Percentiles rank a stretch among this genome's conserved stretches.
phyloP scores from a whole-genome alignment of 148 eudicot genomes.

The Vaccinium vitisidaea region DNA sequence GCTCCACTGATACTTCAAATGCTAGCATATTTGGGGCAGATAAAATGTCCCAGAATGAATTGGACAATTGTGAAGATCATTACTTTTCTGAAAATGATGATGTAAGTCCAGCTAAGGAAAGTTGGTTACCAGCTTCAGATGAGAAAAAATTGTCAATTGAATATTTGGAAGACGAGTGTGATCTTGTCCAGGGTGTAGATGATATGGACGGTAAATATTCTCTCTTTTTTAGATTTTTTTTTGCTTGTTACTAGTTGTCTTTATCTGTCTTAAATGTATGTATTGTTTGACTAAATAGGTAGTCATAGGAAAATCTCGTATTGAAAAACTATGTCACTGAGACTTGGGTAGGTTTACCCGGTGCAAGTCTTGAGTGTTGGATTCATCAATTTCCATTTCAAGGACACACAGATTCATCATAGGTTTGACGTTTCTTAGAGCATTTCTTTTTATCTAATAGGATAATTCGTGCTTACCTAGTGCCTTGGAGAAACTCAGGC shows the following conservation, averaged over 20 bases:
- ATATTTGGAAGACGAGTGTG: constrained; percentile 85
- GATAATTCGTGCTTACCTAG: neutral
- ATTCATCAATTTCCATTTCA: neutral
- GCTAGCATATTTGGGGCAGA: constrained; percentile 28
- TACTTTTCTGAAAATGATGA: constrained; percentile 35
- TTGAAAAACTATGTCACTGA: neutral
- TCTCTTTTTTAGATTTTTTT: neutral
- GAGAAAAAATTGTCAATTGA: constrained; percentile 62
- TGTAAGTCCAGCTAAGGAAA: constrained; percentile 21
- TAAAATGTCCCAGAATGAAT: constrained; percentile 18
- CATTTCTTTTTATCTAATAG: neutral
- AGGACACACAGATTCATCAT: no score
- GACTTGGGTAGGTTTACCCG: neutral
- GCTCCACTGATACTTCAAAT: constrained; percentile 33
- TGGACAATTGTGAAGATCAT: constrained; percentile 24
- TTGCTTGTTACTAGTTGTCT: neutral
- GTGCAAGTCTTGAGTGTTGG: neutral
- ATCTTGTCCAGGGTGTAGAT: constrained; percentile 53
- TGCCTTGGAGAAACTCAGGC: neutral
- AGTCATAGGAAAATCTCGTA: neutral
- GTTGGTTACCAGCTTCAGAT: constrained; percentile 28
- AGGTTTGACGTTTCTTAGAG: neutral
- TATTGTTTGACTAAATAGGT: neutral
- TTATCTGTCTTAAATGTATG: neutral
- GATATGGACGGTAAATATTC: constrained; percentile 78